Percentiles rank a stretch among this genome's conserved stretches.
Conservation (phyloP, 148 eudicot genomes). For the Silene latifolia region DNA sequence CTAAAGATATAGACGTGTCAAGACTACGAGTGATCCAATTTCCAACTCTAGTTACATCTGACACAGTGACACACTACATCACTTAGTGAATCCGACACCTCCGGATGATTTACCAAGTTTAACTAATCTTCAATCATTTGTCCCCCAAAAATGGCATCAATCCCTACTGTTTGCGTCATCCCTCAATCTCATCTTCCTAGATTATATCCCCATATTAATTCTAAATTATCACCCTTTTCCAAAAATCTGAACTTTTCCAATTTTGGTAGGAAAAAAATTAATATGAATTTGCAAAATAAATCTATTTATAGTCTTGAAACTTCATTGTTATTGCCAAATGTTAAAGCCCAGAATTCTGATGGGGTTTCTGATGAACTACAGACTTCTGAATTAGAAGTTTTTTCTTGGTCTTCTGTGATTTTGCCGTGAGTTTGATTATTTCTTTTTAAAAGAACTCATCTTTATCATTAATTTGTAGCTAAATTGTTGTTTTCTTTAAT, state of each 20-base stretch:
- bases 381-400: slow-evolving; percentile 39
- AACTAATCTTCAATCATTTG: not conserved
- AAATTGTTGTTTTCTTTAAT: not conserved
- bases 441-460: not conserved
- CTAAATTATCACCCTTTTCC: slow-evolving; percentile 9
- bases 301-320: slow-evolving; percentile 5
- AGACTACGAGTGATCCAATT: no score
- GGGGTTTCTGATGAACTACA: slow-evolving; percentile 10
- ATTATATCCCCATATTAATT: not conserved
- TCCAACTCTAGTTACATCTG: not conserved
- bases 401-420: slow-evolving; percentile 81
- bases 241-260: not conserved
- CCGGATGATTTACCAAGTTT: not conserved
- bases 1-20: no score
- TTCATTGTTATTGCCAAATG: not conserved
- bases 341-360: slow-evolving; percentile 9
- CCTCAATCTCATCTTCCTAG: not conserved
- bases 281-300: not conserved
- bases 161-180: not conserved
- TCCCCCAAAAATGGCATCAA: slow-evolving; percentile 4
- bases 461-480: not conserved
- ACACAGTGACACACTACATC: not conserved
- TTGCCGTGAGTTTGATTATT: slow-evolving; percentile 51
- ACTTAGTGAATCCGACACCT: not conserved
- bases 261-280: not conserved